These are phyloP conservation scores for Nemania abortiva DNA, from an alignment of 2,329 filamentous ascomycete species.

Conservation along the genomic window DNA sequence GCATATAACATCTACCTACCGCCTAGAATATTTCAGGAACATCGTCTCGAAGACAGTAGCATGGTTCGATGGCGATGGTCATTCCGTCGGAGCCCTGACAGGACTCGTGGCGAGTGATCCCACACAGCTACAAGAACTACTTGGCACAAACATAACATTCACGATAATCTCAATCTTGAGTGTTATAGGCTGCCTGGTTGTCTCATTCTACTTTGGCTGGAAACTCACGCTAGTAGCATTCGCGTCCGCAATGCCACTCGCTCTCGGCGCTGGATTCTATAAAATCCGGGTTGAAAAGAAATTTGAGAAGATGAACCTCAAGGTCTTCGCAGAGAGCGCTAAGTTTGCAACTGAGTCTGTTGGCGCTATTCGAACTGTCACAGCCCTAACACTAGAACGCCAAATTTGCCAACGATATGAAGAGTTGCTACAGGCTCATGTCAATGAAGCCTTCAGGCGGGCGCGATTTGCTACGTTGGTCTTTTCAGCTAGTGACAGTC, in stretches of 20 bases:
- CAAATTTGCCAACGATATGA: slow-evolving; percentile 72
- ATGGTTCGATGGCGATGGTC: slow-evolving; percentile 71
- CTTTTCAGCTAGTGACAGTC: slow-evolving; percentile 74
- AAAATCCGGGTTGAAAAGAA: slow-evolving; percentile 49
- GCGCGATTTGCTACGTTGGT: slow-evolving; percentile 74
- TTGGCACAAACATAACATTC: slow-evolving; percentile 73
- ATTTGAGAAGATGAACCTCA: slow-evolving; percentile 65
- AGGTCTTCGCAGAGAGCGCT: slow-evolving; percentile 77
- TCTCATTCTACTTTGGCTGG: slow-evolving; percentile 81
- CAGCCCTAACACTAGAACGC: slow-evolving; percentile 76
- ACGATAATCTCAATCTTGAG: slow-evolving; percentile 73
- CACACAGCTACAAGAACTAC: slow-evolving; percentile 70
- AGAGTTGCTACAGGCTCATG: slow-evolving; percentile 68
- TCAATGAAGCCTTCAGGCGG: slow-evolving; percentile 69
- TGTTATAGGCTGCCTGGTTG: slow-evolving; percentile 71
- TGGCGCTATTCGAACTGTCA: slow-evolving; percentile 78
- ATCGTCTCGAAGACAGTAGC: slow-evolving; percentile 68
- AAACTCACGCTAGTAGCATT: slow-evolving; percentile 77
- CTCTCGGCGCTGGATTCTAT: slow-evolving; percentile 59
- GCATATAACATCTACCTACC: slow-evolving; percentile 65
- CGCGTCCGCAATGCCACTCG: slow-evolving; percentile 68
- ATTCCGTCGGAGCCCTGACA: slow-evolving; percentile 70
- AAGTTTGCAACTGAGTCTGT: slow-evolving; percentile 81
- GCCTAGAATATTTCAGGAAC: slow-evolving; percentile 70
- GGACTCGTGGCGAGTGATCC: slow-evolving; percentile 67